These are phyloP conservation scores for Blastomyces percursus DNA, from an alignment of 2,329 filamentous ascomycete species.

Conservation along the genomic window DNA sequence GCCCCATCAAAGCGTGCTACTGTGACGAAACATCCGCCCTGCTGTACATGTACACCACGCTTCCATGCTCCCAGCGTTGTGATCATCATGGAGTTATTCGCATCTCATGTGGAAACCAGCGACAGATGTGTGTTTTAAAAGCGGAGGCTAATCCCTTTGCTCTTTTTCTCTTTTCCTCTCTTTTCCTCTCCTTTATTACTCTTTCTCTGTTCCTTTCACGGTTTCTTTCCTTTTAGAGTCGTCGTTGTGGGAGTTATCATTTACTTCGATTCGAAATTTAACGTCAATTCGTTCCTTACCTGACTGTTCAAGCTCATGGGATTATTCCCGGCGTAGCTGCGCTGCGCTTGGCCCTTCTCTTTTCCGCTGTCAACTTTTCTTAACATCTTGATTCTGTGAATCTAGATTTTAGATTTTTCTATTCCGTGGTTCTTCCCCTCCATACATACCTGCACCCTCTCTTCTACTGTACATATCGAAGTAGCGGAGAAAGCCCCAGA, in stretches of 20 bases:
- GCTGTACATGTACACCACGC: neutral
- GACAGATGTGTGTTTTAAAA: neutral
- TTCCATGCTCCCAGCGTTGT: neutral
- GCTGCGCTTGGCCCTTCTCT: neutral
- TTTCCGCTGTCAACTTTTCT: neutral
- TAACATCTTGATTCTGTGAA: neutral
- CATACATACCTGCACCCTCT: neutral
- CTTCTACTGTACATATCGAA: neutral
- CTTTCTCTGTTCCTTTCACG: neutral
- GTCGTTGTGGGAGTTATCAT: neutral
- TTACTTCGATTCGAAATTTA: neutral
- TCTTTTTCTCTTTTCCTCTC: no score
- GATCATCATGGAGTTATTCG: neutral
- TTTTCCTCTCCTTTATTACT: neutral
- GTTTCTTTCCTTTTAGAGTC: neutral
- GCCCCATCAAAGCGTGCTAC: neutral
- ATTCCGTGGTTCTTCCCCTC: neutral
- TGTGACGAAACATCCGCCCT: neutral
- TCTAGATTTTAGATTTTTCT: neutral
- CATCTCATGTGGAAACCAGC: neutral
- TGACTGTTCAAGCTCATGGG: neutral
- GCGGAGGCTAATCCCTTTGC: neutral
- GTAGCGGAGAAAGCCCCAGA: neutral
- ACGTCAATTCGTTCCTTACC: neutral
- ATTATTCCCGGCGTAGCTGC: neutral